Percentiles rank a stretch among this genome's conserved stretches.
These are phyloP conservation scores for Ramichloridium luteum DNA, from an alignment of 2,329 filamentous ascomycete genomes.

Conservation along the genomic window DNA sequence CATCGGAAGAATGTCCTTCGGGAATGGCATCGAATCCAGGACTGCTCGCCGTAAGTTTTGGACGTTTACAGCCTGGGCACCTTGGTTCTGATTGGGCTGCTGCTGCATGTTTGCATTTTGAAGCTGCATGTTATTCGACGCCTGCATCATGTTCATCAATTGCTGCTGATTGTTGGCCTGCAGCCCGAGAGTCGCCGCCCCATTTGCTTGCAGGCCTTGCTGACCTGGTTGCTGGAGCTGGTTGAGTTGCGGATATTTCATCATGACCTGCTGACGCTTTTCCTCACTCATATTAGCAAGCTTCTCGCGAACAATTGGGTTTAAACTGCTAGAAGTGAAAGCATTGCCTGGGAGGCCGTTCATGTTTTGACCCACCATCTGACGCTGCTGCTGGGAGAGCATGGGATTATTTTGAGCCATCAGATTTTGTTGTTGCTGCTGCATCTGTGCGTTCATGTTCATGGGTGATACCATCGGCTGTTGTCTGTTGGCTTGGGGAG, in stretches of 20 bases:
- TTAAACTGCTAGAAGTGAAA: too few species aligned
- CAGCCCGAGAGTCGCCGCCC: neutral
- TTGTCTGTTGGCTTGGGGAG: slow-evolving; percentile 22
- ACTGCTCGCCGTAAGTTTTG: too few species aligned
- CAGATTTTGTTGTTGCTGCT: slow-evolving; percentile 23
- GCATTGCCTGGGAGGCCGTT: too few species aligned
- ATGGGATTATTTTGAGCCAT: slow-evolving; percentile 19
- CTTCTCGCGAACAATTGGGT: neutral
- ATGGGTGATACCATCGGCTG: slow-evolving; percentile 17
- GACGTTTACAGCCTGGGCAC: too few species aligned
- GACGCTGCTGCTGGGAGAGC: slow-evolving; percentile 22
- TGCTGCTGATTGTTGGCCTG: slow-evolving; percentile 4
- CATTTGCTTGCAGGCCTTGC: too few species aligned
- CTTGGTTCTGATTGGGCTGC: slow-evolving; percentile 7
- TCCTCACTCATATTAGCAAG: neutral
- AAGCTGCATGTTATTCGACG: slow-evolving; percentile 4
- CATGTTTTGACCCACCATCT: too few species aligned
- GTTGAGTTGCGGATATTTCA: neutral
- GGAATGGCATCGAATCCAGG: too few species aligned
- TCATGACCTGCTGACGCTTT: neutral
- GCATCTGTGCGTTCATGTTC: slow-evolving; percentile 16
- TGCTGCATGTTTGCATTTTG: slow-evolving; percentile 9
- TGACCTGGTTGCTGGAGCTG: neutral
- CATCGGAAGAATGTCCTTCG: too few species aligned
- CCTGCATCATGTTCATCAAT: slow-evolving; percentile 3